phyloP scores from a whole-genome alignment of 441 rosid genomes.

The Raphanus hybrid region DNA sequence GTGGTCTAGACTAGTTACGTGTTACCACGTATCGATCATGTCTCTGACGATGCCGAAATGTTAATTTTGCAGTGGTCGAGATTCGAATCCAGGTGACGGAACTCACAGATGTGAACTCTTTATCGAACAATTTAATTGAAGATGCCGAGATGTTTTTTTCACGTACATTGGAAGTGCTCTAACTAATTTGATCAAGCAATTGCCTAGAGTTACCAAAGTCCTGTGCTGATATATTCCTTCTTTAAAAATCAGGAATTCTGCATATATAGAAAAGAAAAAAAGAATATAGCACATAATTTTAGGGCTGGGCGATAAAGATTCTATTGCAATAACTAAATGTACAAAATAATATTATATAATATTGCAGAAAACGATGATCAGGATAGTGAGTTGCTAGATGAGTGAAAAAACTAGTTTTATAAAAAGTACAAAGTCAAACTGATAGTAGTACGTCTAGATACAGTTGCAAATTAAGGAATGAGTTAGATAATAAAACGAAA shows the following conservation, averaged over 20 bases:
- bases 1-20: no score
- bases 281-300: neutral
- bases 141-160: no score
- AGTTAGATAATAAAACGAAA: constrained; percentile 20
- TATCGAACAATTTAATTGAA: no score
- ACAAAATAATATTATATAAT: neutral
- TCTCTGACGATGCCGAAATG: no score
- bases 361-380: constrained; percentile 18
- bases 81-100: no score
- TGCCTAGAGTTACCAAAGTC: neutral
- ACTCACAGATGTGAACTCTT: no score
- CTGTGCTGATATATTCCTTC: constrained; percentile 22
- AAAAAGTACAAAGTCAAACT: constrained; percentile 25
- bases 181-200: neutral
- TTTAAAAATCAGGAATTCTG: neutral
- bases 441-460: constrained; percentile 37
- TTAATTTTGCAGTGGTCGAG: no score
- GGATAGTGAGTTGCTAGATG: constrained; percentile 26
- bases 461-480: constrained; percentile 22
- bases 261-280: no score
- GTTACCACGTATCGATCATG: no score
- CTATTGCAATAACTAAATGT: constrained; percentile 1
- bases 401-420: constrained; percentile 11
- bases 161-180: no score
- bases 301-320: constrained; percentile 1